Evolutionary conservation across 176 grass and related monocot genomes (phyloP).

Genomic region (Raddia guianensis): DNA sequence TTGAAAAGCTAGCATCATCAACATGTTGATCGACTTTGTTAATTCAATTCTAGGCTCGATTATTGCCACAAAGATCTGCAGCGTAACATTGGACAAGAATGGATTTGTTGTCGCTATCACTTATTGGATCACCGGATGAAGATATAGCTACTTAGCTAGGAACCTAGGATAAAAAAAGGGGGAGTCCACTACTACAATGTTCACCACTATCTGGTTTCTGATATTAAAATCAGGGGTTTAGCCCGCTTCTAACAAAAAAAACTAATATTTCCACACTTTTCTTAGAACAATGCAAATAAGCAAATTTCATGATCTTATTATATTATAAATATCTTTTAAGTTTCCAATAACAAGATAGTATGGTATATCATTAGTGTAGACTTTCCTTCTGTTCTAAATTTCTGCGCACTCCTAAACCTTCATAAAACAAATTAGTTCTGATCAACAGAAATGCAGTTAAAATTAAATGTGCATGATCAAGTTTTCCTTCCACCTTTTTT

Average conservation of each 20-base stretch:
- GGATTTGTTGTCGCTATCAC: neutral
- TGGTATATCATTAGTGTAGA: neutral
- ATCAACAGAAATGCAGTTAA: neutral
- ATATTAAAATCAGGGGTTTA: too few species aligned
- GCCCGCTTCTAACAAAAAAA: too few species aligned
- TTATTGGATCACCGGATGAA: neutral
- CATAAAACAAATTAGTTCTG: neutral
- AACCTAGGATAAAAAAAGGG: constrained; percentile 2
- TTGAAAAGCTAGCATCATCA: neutral
- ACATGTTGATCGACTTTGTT: neutral
- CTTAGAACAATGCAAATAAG: neutral
- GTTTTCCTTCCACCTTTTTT: neutral
- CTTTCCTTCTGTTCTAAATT: neutral
- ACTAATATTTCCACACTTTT: neutral
- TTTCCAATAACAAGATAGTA: neutral
- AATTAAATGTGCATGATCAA: neutral
- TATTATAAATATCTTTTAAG: neutral
- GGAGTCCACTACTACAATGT: neutral
- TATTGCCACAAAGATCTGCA: neutral
- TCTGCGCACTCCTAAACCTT: neutral
- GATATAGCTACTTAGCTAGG: neutral
- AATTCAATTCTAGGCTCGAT: neutral
- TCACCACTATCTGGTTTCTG: neutral
- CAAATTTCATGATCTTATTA: neutral
- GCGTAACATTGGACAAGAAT: neutral